Base-by-base conservation (phyloP, 306 rosid species). In the Ceratonia siliqua region DNA sequence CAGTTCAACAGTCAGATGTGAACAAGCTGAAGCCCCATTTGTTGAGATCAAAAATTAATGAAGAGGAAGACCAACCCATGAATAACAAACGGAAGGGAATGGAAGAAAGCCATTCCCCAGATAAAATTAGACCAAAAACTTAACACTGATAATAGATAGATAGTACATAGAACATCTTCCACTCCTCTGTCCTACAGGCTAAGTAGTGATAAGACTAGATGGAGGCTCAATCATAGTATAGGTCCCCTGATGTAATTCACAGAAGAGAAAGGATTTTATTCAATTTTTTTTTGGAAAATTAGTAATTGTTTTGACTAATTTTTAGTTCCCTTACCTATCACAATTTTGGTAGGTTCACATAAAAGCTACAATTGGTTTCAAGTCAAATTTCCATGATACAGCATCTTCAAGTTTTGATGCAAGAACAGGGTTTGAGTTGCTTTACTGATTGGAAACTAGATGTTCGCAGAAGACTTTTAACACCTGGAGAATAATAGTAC, bases 11-110 rank as follows among this genome's bases (percentile, higher is more conserved):
- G 76, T 78, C 92, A 22, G 96, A 92, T 83, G 90, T 92, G 24
- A 82, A 78, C 76, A 92, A 89, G 81, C 92, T 92, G 30, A 89
- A 75, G 75, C 98, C 98, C 17, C 90, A 85, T 86, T 64, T 92
- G 68, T 22, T 87, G 81, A 92, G 81, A 82, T 76, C 87, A 45
- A 83, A 49, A 80, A 62, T 69, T 3, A 81, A 83, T 75, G 91
- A 89, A 57, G 68, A 66, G 55, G 83, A 77, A 20, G 48, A 68
- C 0, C 67, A 78, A 67, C 58, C 54, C 20, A 85, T 27, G 71
- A 77, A 54, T 18, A 62, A 52, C 67, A 74, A 59, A 70, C 76
- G 72, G 72, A 84, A 72, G 62, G 83, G 42, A 35, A 75, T 58
- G 65, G 74, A 81, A 64, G 79, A 83, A 80, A 75, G 4, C 24